These are phyloP conservation scores for Hirschioporus abietinus DNA, from an alignment of 768 basidiomycete genomes.

Conservation along the genomic window DNA sequence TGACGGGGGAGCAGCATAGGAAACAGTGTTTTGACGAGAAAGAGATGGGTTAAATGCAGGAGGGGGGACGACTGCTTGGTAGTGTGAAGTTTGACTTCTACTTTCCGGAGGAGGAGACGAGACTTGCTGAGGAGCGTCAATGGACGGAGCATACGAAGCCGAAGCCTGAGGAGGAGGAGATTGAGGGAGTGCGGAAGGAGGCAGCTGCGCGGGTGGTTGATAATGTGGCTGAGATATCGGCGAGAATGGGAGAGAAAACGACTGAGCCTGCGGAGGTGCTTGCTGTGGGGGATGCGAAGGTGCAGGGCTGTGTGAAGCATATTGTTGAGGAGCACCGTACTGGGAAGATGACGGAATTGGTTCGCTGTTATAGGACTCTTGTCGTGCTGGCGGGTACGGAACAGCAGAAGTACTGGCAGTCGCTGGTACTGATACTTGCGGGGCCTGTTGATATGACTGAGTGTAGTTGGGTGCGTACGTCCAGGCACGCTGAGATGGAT, in stretches of 20 bases:
- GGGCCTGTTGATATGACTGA: constrained; percentile 25
- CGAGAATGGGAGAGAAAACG: constrained; percentile 12
- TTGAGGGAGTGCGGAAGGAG: background rate
- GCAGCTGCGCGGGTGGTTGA: background rate
- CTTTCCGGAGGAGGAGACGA: background rate
- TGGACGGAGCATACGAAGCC: background rate
- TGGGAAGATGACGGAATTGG: background rate
- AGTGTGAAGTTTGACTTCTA: background rate
- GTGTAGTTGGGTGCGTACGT: constrained; percentile 21
- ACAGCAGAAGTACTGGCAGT: constrained; percentile 16
- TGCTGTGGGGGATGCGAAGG: constrained; percentile 22
- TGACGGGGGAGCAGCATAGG: constrained; percentile 4
- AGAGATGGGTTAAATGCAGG: constrained; percentile 25
- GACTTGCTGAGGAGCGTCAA: background rate
- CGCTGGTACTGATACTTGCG: constrained; percentile 20
- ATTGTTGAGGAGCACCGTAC: constrained; percentile 12
- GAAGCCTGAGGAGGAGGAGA: constrained; percentile 1
- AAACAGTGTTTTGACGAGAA: constrained; percentile 21
- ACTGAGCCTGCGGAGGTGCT: constrained; percentile 20
- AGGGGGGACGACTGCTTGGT: constrained; percentile 20
- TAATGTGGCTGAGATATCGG: background rate
- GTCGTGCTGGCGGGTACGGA: background rate
- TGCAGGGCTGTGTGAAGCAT: constrained; percentile 19
- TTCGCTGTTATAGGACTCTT: background rate
- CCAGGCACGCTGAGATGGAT: constrained; percentile 18